Evolutionary conservation across 1,139 yeast species (phyloP).

Genomic region (Zhuliangozyma parablackwelliae): DNA sequence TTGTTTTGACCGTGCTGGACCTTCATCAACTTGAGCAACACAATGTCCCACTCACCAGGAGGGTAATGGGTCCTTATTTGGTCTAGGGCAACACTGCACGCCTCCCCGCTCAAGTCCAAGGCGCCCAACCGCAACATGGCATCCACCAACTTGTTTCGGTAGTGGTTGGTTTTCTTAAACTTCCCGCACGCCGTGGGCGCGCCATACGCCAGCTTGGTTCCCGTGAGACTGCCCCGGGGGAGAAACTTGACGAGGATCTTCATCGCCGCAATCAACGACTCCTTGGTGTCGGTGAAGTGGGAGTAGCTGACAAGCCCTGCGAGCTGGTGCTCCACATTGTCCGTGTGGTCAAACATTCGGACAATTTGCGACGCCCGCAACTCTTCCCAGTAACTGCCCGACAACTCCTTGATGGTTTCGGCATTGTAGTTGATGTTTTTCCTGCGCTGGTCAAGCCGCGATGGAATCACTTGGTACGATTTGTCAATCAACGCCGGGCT

Average conservation of each 20-base stretch:
- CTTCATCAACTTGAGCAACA: slow-evolving; percentile 26
- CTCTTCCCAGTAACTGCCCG: slow-evolving; percentile 30
- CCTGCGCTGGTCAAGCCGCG: slow-evolving; percentile 8
- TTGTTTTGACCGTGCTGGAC: slow-evolving; percentile 23
- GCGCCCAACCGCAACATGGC: slow-evolving; percentile 22
- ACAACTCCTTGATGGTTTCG: slow-evolving; percentile 18
- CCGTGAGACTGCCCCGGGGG: slow-evolving; percentile 26
- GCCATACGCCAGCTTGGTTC: slow-evolving; percentile 25
- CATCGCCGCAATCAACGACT: slow-evolving; percentile 14
- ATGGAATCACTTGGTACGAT: slow-evolving; percentile 26
- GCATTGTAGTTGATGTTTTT: slow-evolving; percentile 16
- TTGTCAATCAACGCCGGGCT: slow-evolving; percentile 24
- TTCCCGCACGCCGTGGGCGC: slow-evolving; percentile 28
- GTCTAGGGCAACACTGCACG: slow-evolving; percentile 18
- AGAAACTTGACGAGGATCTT: slow-evolving; percentile 20
- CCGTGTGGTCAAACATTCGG: slow-evolving; percentile 28
- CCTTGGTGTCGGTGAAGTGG: slow-evolving; percentile 16
- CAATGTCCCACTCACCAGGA: slow-evolving; percentile 24
- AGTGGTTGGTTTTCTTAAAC: slow-evolving; percentile 24
- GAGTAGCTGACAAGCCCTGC: slow-evolving; percentile 32
- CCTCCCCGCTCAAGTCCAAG: slow-evolving; percentile 16
- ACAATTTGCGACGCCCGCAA: slow-evolving; percentile 32
- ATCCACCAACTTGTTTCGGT: slow-evolving; percentile 33
- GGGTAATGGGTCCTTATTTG: slow-evolving; percentile 13
- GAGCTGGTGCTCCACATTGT: slow-evolving; percentile 30